A percentile compares a stretch with the other conserved stretches of the same genome.
Conservation (phyloP, 352 stramenopile species). For the Aphanomyces stellatus region DNA sequence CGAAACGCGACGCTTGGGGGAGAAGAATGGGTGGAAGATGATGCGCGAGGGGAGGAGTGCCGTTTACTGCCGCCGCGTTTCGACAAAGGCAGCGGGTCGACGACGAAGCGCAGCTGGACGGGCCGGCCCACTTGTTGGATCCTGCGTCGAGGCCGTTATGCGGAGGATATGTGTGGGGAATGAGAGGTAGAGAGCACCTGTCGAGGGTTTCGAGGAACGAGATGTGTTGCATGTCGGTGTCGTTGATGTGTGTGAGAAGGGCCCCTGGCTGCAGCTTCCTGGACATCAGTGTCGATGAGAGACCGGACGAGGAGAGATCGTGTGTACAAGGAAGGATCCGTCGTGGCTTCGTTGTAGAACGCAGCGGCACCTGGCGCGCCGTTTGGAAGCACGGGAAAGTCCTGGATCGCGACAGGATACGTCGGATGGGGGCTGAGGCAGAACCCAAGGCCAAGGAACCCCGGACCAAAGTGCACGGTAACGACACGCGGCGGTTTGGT, state of each 20-base stretch:
- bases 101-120: constrained; percentile 2
- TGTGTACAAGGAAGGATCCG: not conserved
- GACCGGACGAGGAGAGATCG: no score
- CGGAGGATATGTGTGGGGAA: no score
- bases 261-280: not conserved
- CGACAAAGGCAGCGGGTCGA: not conserved
- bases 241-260: constrained; percentile 16
- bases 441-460: constrained; percentile 18
- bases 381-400: not conserved
- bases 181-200: not conserved
- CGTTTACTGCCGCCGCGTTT: not conserved
- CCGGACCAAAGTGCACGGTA: constrained; percentile 9
- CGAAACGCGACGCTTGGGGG: not conserved
- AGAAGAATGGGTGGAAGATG: not conserved
- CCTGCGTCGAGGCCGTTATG: not conserved
- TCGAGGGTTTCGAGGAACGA: not conserved
- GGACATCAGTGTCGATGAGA: not conserved
- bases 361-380: not conserved
- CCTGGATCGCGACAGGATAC: constrained; percentile 7
- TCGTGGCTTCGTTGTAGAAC: constrained; percentile 14
- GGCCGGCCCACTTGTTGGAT: constrained; percentile 5
- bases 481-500: not conserved
- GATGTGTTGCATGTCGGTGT: constrained; percentile 2
- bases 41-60: not conserved
- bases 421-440: not conserved